phyloP scores from a whole-genome alignment of 352 stramenopile genomes.

The Nothophytophthora sp. region DNA sequence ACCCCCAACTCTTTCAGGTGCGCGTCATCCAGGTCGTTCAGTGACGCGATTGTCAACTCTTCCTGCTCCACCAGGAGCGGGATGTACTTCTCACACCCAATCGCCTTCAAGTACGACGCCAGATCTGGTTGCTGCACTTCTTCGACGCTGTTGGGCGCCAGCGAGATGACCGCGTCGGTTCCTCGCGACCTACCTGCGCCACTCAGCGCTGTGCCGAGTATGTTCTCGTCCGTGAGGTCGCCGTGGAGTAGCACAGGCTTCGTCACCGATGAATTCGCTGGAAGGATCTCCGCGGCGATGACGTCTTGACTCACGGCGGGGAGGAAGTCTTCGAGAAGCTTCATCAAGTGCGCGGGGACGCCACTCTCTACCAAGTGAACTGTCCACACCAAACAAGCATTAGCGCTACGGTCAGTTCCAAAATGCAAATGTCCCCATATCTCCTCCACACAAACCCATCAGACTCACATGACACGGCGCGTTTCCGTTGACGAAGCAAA shows the following conservation, averaged over 20 bases:
- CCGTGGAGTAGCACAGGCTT: constrained; percentile 74
- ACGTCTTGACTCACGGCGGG: constrained; percentile 24
- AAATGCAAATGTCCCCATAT: neutral
- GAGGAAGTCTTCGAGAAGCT: constrained; percentile 62
- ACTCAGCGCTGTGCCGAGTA: constrained; percentile 48
- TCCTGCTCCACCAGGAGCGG: constrained; percentile 55
- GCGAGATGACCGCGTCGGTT: constrained; percentile 9
- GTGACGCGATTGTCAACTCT: constrained; percentile 51
- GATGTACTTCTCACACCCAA: constrained; percentile 60
- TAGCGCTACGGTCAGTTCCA: neutral
- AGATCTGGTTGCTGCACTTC: constrained; percentile 16
- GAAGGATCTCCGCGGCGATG: constrained; percentile 44
- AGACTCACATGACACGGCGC: constrained; percentile 68
- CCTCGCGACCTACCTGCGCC: neutral
- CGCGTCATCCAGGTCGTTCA: constrained; percentile 42
- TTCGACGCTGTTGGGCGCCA: neutral
- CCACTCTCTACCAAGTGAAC: constrained; percentile 58
- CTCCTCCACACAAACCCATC: neutral
- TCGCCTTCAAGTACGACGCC: constrained; percentile 33
- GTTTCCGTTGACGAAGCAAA: constrained; percentile 64
- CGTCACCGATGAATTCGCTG: constrained; percentile 14
- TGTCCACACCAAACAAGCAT: constrained; percentile 27
- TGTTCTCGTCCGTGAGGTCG: constrained; percentile 87
- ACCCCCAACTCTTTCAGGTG: constrained; percentile 63
- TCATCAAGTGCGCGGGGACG: constrained; percentile 62